Conservation (phyloP, 495 filamentous ascomycete genomes). For the Tetracladium setigerum region DNA sequence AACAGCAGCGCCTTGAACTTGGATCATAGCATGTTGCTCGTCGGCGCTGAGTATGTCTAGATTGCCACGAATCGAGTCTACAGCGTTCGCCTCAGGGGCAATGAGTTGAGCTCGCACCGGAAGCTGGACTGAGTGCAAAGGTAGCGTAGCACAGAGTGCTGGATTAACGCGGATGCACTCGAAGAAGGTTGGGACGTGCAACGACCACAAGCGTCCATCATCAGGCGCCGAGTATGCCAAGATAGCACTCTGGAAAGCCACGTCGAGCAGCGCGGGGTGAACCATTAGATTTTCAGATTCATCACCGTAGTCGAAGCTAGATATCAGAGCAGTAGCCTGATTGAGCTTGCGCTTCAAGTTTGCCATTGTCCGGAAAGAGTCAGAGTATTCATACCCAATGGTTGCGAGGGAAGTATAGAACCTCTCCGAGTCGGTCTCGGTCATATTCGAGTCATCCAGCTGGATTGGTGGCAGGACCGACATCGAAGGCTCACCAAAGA, state of each 20-base stretch:
- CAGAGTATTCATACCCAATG: conserved; percentile 5
- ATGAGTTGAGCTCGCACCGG: conserved; percentile 13
- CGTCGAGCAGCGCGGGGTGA: conserved; percentile 35
- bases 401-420: background rate
- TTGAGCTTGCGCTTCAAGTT: background rate
- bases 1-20: conserved; percentile 17
- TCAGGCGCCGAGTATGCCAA: conserved; percentile 29
- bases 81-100: conserved; percentile 4
- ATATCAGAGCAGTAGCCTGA: too few relatives aligned
- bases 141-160: conserved; percentile 1
- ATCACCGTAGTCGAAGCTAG: too few relatives aligned
- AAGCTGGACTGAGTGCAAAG: conserved; percentile 13
- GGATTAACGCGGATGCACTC: conserved; percentile 22
- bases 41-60: conserved; percentile 17
- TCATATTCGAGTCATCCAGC: too few relatives aligned
- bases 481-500: background rate
- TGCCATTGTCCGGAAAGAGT: background rate
- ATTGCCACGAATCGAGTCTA: conserved; percentile 18
- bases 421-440: background rate
- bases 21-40: conserved; percentile 17
- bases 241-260: conserved; percentile 34
- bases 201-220: conserved; percentile 23
- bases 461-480: background rate
- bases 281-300: conserved; percentile 12
- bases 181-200: conserved; percentile 27